phyloP scores from a whole-genome alignment of 805 yeast species.

The Alloascoidea africana region DNA sequence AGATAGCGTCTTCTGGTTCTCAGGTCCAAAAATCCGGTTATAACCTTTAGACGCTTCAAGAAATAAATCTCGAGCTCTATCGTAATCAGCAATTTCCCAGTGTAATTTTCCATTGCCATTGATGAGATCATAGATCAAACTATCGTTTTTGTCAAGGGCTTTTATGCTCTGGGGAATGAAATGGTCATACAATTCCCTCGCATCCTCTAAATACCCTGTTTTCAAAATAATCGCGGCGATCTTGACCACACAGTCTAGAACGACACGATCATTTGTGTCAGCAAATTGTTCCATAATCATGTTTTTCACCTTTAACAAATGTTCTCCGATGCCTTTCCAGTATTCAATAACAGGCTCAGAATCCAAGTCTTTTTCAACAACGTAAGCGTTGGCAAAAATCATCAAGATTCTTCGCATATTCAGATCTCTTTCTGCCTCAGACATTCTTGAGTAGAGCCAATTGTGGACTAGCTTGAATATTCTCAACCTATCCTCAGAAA shows the following conservation, averaged over 20 bases:
- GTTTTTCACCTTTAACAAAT: too few relatives aligned
- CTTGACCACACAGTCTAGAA: too few relatives aligned
- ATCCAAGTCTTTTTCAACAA: not conserved
- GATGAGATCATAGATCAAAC: not conserved
- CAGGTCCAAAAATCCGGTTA: not conserved
- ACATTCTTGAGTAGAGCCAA: not conserved
- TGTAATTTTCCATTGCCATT: not conserved
- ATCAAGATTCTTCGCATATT: not conserved
- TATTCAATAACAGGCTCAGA: not conserved
- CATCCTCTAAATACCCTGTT: constrained; percentile 1
- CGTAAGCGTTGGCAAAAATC: not conserved
- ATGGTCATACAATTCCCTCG: not conserved
- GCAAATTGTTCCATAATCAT: too few relatives aligned
- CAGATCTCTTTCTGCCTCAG: not conserved
- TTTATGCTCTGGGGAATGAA: not conserved
- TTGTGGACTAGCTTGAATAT: not conserved
- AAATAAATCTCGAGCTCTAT: not conserved
- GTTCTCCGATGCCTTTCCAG: not conserved
- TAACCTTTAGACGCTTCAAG: not conserved
- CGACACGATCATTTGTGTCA: too few relatives aligned
- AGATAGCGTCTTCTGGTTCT: not conserved
- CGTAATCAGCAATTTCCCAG: not conserved
- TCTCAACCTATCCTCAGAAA: not conserved
- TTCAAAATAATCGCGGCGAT: too few relatives aligned
- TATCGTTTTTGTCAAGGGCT: too few relatives aligned